Conservation (phyloP, 257 asterid species). For the Ajuga chamaepitys region DNA sequence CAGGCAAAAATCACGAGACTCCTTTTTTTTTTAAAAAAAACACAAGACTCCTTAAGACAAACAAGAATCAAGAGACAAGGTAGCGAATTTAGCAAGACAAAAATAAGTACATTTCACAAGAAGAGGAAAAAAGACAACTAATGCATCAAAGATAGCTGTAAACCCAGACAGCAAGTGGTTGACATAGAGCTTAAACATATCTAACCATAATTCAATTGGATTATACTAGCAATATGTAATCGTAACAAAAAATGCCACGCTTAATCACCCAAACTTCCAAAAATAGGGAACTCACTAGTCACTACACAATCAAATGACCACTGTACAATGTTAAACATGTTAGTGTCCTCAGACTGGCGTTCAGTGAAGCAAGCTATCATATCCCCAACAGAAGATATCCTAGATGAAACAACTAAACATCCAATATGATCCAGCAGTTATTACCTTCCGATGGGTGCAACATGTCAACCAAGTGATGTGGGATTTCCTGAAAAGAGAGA, state of each 20-base stretch:
- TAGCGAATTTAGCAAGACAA: neutral
- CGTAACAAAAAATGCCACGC: neutral
- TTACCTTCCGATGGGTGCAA: conserved; percentile 97
- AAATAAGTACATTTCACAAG: neutral
- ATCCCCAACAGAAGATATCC: neutral
- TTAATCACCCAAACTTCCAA: neutral
- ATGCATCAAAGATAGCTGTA: neutral
- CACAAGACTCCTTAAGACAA: no score
- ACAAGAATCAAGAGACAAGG: neutral
- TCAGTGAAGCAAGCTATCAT: neutral
- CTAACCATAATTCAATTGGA: neutral
- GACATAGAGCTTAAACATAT: neutral
- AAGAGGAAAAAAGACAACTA: neutral
- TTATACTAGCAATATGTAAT: neutral
- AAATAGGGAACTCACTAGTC: neutral
- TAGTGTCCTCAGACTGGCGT: no score
- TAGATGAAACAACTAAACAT: neutral
- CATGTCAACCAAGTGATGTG: conserved; percentile 91
- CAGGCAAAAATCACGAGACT: neutral
- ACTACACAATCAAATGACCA: conserved; percentile 5
- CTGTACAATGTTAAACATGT: neutral
- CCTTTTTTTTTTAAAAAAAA: neutral
- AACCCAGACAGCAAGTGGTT: neutral
- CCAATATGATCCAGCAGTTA: conserved; percentile 7
- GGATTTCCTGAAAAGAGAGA: conserved; percentile 57